Evolutionary conservation across 2,329 filamentous ascomycete species (phyloP).

Genomic region (Phaeosphaeria sp.): DNA sequence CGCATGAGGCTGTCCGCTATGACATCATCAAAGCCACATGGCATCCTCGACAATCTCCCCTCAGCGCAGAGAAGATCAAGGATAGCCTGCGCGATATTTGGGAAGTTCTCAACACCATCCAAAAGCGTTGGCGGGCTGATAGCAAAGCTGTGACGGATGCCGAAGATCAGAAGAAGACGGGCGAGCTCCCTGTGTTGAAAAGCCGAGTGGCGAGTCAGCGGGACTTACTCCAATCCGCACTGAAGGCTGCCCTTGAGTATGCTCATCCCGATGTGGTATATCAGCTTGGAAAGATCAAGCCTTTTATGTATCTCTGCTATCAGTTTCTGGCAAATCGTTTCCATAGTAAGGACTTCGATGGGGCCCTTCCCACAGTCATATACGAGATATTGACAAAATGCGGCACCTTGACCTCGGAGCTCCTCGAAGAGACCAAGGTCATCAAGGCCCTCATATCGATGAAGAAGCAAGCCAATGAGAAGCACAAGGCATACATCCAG

Average conservation of each 20-base stretch:
- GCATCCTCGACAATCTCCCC: constrained; percentile 60
- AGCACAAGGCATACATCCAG: constrained; percentile 67
- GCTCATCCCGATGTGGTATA: constrained; percentile 56
- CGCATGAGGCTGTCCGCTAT: constrained; percentile 62
- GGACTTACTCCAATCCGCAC: constrained; percentile 61
- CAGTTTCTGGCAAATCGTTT: constrained; percentile 58
- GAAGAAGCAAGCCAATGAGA: constrained; percentile 69
- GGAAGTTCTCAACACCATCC: constrained; percentile 65
- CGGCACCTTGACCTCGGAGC: constrained; percentile 66
- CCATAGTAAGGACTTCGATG: constrained; percentile 54
- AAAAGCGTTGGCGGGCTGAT: constrained; percentile 68
- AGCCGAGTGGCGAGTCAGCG: constrained; percentile 65
- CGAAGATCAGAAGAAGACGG: constrained; percentile 62
- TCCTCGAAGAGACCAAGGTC: constrained; percentile 69
- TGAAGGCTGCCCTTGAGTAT: constrained; percentile 54
- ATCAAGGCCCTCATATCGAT: constrained; percentile 69
- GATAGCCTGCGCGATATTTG: constrained; percentile 63
- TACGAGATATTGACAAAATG: constrained; percentile 66
- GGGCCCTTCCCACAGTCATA: constrained; percentile 50
- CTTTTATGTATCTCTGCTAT: constrained; percentile 55
- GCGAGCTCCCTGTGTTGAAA: constrained; percentile 62
- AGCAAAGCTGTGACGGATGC: constrained; percentile 63
- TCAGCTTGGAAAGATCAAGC: constrained; percentile 45
- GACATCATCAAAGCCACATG: constrained; percentile 68
- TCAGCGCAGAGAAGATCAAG: constrained; percentile 60